phyloP scores from a whole-genome alignment of 2,329 filamentous ascomycete genomes.

The Aspergillus neoniger region DNA sequence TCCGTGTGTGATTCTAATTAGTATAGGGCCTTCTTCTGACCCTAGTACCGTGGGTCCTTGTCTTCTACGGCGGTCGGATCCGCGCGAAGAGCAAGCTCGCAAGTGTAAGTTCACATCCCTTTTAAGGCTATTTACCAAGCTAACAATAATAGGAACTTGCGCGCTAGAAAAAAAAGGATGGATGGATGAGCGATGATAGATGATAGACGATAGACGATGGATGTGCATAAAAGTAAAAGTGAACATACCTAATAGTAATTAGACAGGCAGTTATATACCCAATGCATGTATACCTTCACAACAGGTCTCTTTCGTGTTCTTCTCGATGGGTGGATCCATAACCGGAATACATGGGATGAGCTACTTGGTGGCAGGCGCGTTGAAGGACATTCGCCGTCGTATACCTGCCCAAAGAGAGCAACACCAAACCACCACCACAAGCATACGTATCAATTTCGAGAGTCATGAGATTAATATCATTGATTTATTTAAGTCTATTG shows the following conservation, averaged over 20 bases:
- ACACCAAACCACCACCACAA: too few relatives aligned
- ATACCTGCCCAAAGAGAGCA: too few relatives aligned
- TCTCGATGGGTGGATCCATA: too few relatives aligned
- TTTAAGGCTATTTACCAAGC: background rate
- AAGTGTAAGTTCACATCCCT: constrained; percentile 43
- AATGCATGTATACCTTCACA: background rate
- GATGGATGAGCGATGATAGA: background rate
- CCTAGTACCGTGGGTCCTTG: constrained; percentile 81
- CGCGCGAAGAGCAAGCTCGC: constrained; percentile 76
- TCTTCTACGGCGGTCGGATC: constrained; percentile 76
- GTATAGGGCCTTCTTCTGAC: constrained; percentile 60
- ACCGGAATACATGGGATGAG: too few relatives aligned
- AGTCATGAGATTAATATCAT: background rate
- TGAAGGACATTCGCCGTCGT: too few relatives aligned
- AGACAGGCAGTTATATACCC: background rate
- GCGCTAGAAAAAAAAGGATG: background rate
- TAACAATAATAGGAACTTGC: background rate
- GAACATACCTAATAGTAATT: background rate
- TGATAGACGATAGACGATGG: background rate
- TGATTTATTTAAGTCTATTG: background rate
- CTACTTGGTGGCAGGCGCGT: too few relatives aligned
- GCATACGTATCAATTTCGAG: too few relatives aligned
- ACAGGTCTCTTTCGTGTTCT: too few relatives aligned
- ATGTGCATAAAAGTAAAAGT: background rate
- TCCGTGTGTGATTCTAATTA: constrained; percentile 12